Evolutionary conservation across 306 rosid genomes (phyloP), one percentile per base, ranked within the genome.

Genomic region (Lotus japonicus): DNA sequence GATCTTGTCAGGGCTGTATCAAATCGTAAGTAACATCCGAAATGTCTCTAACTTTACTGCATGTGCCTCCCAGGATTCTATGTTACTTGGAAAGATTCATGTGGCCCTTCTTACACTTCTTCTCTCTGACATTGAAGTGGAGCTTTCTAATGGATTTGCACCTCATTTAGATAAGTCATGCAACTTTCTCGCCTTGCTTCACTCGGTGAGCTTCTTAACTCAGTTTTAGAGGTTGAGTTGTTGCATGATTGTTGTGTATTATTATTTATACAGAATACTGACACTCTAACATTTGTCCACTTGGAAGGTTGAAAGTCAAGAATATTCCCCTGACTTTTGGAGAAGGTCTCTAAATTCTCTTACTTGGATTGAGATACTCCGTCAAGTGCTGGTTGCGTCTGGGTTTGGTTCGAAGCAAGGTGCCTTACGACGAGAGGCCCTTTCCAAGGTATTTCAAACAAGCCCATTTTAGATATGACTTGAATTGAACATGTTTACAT

Each of bases 361-460:
- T 60, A 90, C 96, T 11, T 94, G 99, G 97, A 78, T 84, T 62
- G 99, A 94, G 81, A 85, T 90, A 86, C 80, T 94, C 31, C 91
- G 92, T 57, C 99, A 87, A 84, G 89, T 94, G 39, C 83, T 94
- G 85, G 81, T 84, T 73, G 97, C 96, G 2, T 92, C 99, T 84
- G 97, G 97, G 43, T 94, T 90, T 80, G 94, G 97, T 83, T 87
- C 92, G 45, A 90, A 88, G 77, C 85, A 85, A 76, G 88, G 84
- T 70, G 66, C 85, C 59, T 55, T 79, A 70, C 85, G 76, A 36
- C 85, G 81, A 79, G 99, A 88, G 28, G 57, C 69, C 59, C 81
- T 80, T 64, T 77, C 80, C 83, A 94, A 88, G 99, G 99, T 90
- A 81, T 74, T 79, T 33, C 26, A 77, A 58, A 11, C 58, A 56